phyloP scores from a whole-genome alignment of 352 stramenopile species.

The Globisporangium barbulae region DNA sequence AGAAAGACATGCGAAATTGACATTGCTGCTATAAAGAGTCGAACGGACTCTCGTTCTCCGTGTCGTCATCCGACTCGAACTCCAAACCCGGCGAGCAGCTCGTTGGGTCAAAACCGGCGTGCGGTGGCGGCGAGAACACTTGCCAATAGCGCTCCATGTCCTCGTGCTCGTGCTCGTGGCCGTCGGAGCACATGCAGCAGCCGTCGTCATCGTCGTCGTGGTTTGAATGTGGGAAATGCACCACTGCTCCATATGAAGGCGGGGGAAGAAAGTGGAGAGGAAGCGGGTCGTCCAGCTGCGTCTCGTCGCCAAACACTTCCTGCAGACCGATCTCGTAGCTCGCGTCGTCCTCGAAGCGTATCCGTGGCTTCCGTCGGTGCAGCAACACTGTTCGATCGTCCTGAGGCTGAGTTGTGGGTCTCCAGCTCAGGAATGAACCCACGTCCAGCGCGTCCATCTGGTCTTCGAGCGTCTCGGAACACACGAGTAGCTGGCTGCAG shows the following conservation, averaged over 20 bases:
- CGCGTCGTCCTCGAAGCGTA: conserved; percentile 10
- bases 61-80: conserved; percentile 6
- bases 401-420: not conserved
- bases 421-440: conserved; percentile 10
- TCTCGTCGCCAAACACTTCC: conserved; percentile 10
- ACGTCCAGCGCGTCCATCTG: conserved; percentile 18
- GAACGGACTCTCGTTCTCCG: conserved; percentile 6
- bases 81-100: conserved; percentile 2
- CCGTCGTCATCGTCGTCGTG: not conserved
- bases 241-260: not conserved
- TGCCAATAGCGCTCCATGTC: conserved; percentile 14
- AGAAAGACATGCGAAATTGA: too few species aligned
- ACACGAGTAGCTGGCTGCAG: conserved; percentile 9
- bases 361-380: conserved; percentile 14
- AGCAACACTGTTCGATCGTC: not conserved
- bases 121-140: conserved; percentile 13
- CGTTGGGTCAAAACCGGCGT: conserved; percentile 11
- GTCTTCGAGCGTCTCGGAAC: conserved; percentile 16
- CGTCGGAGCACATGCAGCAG: conserved; percentile 10
- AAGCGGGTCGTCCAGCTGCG: conserved; percentile 1
- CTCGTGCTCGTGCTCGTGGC: not conserved
- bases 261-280: not conserved
- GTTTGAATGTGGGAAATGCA: not conserved
- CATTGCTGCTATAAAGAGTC: not conserved
- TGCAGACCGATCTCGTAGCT: conserved; percentile 7